Evolutionary conservation across 164 flowering plant species (phyloP).

Genomic region (Nelumbo lutea): DNA sequence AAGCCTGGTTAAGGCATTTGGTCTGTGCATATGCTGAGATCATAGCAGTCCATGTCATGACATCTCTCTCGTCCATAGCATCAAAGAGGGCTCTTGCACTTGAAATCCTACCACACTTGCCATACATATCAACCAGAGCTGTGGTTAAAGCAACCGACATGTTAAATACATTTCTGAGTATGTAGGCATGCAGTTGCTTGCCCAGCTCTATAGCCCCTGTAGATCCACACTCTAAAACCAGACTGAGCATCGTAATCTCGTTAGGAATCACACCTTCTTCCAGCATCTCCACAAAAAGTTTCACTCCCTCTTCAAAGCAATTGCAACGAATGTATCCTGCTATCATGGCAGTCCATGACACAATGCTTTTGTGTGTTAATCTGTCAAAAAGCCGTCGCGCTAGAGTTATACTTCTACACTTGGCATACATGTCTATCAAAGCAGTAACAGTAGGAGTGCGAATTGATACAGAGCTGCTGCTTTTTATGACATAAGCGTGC

Average conservation of each 20-base stretch:
- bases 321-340: slow-evolving; percentile 41
- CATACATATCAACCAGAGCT: slow-evolving; percentile 56
- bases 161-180: slow-evolving; percentile 38
- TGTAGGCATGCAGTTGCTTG: slow-evolving; percentile 42
- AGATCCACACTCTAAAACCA: slow-evolving; percentile 44
- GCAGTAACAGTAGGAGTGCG: slow-evolving; percentile 29
- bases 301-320: slow-evolving; percentile 27
- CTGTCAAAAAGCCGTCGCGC: slow-evolving; percentile 36
- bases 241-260: slow-evolving; percentile 52
- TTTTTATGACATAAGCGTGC: slow-evolving; percentile 44
- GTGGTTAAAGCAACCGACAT: slow-evolving; percentile 36
- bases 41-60: slow-evolving; percentile 36
- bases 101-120: slow-evolving; percentile 38
- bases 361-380: slow-evolving; percentile 25
- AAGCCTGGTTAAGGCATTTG: slow-evolving; percentile 27
- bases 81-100: slow-evolving; percentile 43
- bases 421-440: slow-evolving; percentile 54
- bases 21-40: slow-evolving; percentile 42
- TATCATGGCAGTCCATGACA: slow-evolving; percentile 55
- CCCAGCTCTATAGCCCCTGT: slow-evolving; percentile 37
- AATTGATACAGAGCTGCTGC: slow-evolving; percentile 14
- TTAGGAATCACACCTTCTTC: slow-evolving; percentile 35
- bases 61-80: slow-evolving; percentile 31
- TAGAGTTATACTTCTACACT: slow-evolving; percentile 30
- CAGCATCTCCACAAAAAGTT: slow-evolving; percentile 37